Conservation (phyloP, 768 basidiomycete genomes). For the Trametopsis cervina region DNA sequence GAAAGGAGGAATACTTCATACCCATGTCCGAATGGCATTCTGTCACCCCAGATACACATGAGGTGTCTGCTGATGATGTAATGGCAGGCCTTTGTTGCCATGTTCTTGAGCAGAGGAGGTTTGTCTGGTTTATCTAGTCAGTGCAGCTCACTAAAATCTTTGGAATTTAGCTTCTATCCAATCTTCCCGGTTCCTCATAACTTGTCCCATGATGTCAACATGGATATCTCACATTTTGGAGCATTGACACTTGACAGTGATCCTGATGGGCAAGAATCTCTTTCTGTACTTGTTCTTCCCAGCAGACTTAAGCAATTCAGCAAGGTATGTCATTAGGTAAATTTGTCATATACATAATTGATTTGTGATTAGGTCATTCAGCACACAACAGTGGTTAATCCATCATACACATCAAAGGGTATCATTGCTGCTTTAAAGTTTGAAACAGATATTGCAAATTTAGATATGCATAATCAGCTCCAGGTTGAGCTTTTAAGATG, state of each 20-base stretch:
- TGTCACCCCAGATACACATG: conserved; percentile 12
- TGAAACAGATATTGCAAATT: no score
- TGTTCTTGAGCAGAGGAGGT: conserved; percentile 86
- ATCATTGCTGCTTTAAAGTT: conserved; percentile 33
- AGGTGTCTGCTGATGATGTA: conserved; percentile 42
- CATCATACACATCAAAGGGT: conserved; percentile 65
- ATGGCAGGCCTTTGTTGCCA: conserved; percentile 79
- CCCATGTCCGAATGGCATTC: conserved; percentile 58
- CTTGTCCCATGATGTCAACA: conserved; percentile 72
- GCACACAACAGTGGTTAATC: conserved; percentile 76
- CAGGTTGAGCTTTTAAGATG: no score
- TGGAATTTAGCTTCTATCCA: conserved; percentile 75
- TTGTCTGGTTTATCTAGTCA: conserved; percentile 9
- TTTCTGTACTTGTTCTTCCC: conserved; percentile 82
- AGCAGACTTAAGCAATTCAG: conserved; percentile 86
- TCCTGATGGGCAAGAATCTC: conserved; percentile 30
- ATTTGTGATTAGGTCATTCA: conserved; percentile 57
- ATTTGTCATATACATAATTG: neutral
- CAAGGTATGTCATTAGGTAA: conserved; percentile 56
- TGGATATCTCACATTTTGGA: conserved; percentile 78
- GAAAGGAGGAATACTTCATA: conserved; percentile 74
- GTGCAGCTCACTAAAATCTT: neutral
- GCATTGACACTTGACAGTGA: conserved; percentile 31
- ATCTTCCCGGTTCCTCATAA: conserved; percentile 83
- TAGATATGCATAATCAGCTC: no score